Conservation (phyloP, 2,329 filamentous ascomycete genomes). For the Paraconiothyrium sp. region DNA sequence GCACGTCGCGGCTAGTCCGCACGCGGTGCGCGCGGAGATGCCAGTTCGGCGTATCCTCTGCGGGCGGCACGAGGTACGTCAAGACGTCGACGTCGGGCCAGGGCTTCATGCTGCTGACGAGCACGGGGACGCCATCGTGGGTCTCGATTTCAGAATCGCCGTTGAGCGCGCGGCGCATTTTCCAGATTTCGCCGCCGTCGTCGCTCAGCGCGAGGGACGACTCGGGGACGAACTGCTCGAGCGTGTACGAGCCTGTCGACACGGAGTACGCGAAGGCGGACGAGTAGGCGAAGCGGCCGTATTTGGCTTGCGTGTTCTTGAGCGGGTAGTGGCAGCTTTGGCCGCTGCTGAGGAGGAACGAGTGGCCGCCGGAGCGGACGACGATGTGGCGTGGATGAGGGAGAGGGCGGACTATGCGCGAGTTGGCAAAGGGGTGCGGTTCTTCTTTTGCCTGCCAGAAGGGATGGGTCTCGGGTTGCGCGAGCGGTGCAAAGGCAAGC, state of each 20-base stretch:
- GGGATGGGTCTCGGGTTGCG: slow-evolving; percentile 73
- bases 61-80: slow-evolving; percentile 72
- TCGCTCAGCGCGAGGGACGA: slow-evolving; percentile 80
- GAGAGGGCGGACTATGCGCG: slow-evolving; percentile 70
- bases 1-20: slow-evolving; percentile 66
- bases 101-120: slow-evolving; percentile 76
- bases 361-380: slow-evolving; percentile 75
- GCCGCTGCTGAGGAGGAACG: slow-evolving; percentile 75
- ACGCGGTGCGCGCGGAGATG: slow-evolving; percentile 73
- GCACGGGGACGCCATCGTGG: slow-evolving; percentile 64
- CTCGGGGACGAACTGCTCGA: slow-evolving; percentile 80
- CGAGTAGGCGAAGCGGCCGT: slow-evolving; percentile 81
- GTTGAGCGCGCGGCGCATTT: slow-evolving; percentile 74
- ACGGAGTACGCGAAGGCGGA: slow-evolving; percentile 81
- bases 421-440: slow-evolving; percentile 61
- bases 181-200: slow-evolving; percentile 81
- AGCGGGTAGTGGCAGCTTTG: slow-evolving; percentile 86
- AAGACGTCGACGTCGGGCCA: slow-evolving; percentile 73
- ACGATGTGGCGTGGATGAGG: slow-evolving; percentile 78
- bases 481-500: slow-evolving; percentile 78
- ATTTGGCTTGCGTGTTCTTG: slow-evolving; percentile 83
- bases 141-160: slow-evolving; percentile 68
- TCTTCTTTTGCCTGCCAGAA: slow-evolving; percentile 79
- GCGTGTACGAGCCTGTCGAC: slow-evolving; percentile 76
- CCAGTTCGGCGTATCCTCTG: slow-evolving; percentile 67